Base-by-base conservation (phyloP, 305 asterid species). In the Fraxinus paxiana region DNA sequence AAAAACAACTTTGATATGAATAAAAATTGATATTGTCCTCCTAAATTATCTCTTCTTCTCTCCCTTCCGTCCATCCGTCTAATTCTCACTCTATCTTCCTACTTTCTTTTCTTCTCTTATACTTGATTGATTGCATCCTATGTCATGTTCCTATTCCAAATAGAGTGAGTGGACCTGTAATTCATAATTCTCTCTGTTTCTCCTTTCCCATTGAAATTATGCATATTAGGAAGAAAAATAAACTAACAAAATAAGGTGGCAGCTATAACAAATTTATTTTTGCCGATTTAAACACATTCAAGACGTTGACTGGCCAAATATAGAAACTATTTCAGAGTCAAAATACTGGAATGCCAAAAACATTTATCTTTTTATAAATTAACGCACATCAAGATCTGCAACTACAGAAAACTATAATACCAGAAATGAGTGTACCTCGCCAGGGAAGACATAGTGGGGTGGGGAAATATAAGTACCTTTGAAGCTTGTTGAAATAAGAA, bases 401-500 rank as follows among this genome's bases (percentile, higher is more conserved):
- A 6, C 70, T 61, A 22, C 31, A 61, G 31, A 6, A 15, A 2
- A 61, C 70, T 2, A 61, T 9, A 61, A 8, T 22, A 61, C 31
- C 24, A 17, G 10, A 17, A 54, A 54, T 2, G 31, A 61, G 31
- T 22, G 15, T 61, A 61, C 31, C 70, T 20, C 31, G 31, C 31
- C 5, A 20, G 30, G 31, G 31, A 22, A 8, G 17, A 65, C 37
- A 9, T 3, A 10, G 17, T 65, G 37, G 73, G 1, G 34, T 4
- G 17, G 73, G 73, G 20, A 67, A 22, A 34, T 4, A 41, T 51
- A 76, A 77, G 73, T 89, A 94, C 97, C 98, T 94, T 94, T 59
- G 98, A 91, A 59, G 97, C 97, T 87, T 94, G 98, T 87, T 94
- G 98, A 91, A 94, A 94, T 69, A 94, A 82, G 92, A 94, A 94